phyloP scores from a whole-genome alignment of 345 rosid species.

The Eucalyptus paniculata region DNA sequence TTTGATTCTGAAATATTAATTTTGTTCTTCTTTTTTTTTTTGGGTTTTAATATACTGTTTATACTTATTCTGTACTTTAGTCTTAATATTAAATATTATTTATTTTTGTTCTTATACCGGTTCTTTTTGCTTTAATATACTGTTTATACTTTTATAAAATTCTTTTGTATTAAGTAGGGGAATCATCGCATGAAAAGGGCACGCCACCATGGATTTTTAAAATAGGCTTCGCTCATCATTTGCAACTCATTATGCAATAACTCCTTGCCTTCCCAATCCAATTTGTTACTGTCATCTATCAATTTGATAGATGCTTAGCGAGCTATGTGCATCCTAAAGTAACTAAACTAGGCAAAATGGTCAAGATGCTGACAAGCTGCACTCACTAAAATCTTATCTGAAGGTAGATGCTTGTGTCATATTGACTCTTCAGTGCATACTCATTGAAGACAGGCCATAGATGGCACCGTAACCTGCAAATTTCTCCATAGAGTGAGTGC shows the following conservation, averaged over 20 bases:
- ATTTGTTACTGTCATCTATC: no score
- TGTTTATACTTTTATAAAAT: no score
- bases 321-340: background rate
- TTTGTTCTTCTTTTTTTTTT: background rate
- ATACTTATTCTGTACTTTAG: no score
- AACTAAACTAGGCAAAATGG: background rate
- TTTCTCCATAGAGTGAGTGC: background rate
- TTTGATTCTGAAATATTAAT: background rate
- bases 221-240: no score
- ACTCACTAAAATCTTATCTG: slow-evolving; percentile 36
- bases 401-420: slow-evolving; percentile 93
- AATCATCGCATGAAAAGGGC: no score
- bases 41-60: background rate
- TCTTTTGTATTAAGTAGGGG: no score
- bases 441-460: slow-evolving; percentile 95
- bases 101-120: background rate
- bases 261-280: no score
- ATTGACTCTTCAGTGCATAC: slow-evolving; percentile 92
- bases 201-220: no score
- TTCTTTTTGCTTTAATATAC: background rate
- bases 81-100: no score
- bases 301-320: no score
- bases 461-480: slow-evolving; percentile 79
- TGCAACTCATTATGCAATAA: no score
- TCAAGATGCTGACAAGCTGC: background rate